Conservation (phyloP, 306 rosid genomes). For the Cucurbita argyrosperma region DNA sequence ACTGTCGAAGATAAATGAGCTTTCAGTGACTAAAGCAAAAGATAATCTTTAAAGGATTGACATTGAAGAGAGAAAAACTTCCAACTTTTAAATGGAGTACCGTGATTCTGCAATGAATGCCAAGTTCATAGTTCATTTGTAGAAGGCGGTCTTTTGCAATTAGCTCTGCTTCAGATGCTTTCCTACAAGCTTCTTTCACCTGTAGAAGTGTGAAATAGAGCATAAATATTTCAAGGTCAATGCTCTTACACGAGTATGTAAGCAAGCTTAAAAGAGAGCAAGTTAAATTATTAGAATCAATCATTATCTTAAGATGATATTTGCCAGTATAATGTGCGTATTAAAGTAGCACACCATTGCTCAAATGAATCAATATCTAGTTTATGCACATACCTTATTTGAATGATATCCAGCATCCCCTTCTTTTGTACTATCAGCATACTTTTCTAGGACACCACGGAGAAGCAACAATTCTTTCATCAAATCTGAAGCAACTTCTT, state of each 20-base stretch:
- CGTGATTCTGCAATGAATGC: slow-evolving; percentile 45
- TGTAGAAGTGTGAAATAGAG: slow-evolving; percentile 11
- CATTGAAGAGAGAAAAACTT: background rate
- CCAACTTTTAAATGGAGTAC: slow-evolving; percentile 18
- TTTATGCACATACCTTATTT: slow-evolving; percentile 26
- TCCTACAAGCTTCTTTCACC: slow-evolving; percentile 65
- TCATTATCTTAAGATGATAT: background rate
- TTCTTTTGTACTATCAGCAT: slow-evolving; percentile 14
- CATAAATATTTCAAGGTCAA: background rate
- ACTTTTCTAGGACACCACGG: slow-evolving; percentile 33
- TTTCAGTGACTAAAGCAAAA: background rate
- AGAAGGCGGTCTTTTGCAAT: slow-evolving; percentile 37
- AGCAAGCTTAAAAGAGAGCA: too few relatives aligned
- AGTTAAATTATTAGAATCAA: background rate
- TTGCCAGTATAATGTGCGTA: background rate
- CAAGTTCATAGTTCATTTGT: slow-evolving; percentile 59
- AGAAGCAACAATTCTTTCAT: slow-evolving; percentile 44
- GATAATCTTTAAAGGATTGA: background rate
- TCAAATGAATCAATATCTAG: background rate
- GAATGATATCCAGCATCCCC: slow-evolving; percentile 10
- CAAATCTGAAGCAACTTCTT: slow-evolving; percentile 56
- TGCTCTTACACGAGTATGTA: too few relatives aligned
- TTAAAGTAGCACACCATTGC: background rate
- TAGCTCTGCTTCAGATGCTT: slow-evolving; percentile 51
- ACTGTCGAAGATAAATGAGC: slow-evolving; percentile 23